These are phyloP conservation scores for Amaranthus tricolor DNA, from an alignment of 179 eudicot species.

Conservation along the genomic window DNA sequence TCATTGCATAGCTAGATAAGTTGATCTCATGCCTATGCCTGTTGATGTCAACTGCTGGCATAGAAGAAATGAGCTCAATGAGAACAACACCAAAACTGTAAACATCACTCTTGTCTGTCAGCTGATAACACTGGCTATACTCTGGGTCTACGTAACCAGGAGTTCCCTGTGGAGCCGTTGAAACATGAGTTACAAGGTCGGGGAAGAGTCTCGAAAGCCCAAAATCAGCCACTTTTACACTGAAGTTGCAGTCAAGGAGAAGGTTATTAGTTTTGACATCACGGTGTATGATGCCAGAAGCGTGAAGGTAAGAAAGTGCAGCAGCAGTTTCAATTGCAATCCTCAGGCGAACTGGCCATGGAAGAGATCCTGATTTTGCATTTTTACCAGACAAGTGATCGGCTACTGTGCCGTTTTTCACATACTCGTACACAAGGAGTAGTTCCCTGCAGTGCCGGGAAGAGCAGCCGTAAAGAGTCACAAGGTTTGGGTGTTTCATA, in stretches of 20 bases:
- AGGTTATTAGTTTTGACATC: conserved; percentile 13
- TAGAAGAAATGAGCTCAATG: conserved; percentile 4
- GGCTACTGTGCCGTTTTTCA: conserved; percentile 7
- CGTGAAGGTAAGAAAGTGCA: conserved; percentile 13
- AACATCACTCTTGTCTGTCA: conserved; percentile 14
- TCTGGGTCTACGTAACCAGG: conserved; percentile 13
- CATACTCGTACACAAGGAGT: conserved; percentile 7
- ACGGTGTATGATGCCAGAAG: conserved; percentile 14
- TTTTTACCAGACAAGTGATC: background rate
- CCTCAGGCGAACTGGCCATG: conserved; percentile 4
- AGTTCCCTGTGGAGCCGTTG: conserved; percentile 14
- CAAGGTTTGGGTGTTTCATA: conserved; percentile 2
- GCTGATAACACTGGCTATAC: conserved; percentile 7
- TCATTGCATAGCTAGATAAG: conserved; percentile 4
- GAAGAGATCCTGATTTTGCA: background rate
- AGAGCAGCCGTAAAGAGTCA: conserved; percentile 8
- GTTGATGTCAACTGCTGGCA: conserved; percentile 11
- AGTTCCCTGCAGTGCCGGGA: conserved; percentile 8
- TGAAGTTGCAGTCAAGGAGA: conserved; percentile 4
- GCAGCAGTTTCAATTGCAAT: conserved; percentile 12
- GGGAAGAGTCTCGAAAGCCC: conserved; percentile 16
- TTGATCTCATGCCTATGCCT: conserved; percentile 5
- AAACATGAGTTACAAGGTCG: conserved; percentile 5
- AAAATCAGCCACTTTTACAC: conserved; percentile 16
- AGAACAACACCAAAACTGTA: conserved; percentile 13